A percentile compares a stretch with the other conserved stretches of the same genome.
phyloP scores from a whole-genome alignment of 352 stramenopile genomes.

The Pythium phragmitis region DNA sequence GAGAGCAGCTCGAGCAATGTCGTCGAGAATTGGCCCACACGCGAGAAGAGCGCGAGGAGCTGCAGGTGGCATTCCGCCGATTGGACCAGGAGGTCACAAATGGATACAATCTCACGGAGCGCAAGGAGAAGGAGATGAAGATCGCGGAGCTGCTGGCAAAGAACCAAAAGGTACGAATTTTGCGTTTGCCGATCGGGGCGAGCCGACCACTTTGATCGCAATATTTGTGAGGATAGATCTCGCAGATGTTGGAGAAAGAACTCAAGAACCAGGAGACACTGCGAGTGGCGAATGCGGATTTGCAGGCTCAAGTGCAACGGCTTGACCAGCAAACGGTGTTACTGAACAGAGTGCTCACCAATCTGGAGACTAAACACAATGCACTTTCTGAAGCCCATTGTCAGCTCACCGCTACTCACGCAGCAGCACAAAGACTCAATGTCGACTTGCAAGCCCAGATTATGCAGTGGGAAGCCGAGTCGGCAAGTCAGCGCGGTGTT shows the following conservation, averaged over 20 bases:
- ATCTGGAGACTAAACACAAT: constrained; percentile 39
- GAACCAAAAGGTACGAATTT: constrained; percentile 46
- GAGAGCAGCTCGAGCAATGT: constrained; percentile 23
- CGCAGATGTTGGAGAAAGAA: constrained; percentile 53
- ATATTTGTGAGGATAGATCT: constrained; percentile 31
- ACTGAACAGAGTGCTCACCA: constrained; percentile 38
- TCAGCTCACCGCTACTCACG: constrained; percentile 33
- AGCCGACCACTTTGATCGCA: neutral
- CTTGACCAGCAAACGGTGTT: constrained; percentile 37
- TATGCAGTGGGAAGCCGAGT: neutral
- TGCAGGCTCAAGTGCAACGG: constrained; percentile 29
- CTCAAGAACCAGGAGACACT: constrained; percentile 38
- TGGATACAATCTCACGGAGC: constrained; percentile 53
- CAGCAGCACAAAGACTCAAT: constrained; percentile 32
- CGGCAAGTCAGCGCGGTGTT: constrained; percentile 12
- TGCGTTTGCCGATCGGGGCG: too few species aligned
- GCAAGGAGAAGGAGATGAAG: constrained; percentile 61
- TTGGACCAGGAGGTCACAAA: constrained; percentile 53
- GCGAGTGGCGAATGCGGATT: constrained; percentile 31
- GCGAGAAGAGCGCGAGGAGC: constrained; percentile 41
- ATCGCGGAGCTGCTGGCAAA: constrained; percentile 60
- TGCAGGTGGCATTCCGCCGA: constrained; percentile 41
- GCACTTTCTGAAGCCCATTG: constrained; percentile 32
- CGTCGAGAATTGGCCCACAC: constrained; percentile 40
- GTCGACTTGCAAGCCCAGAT: constrained; percentile 36